Base-by-base conservation (phyloP, 176 grass and related monocot species). In the Hsuehochloa calcarea region DNA sequence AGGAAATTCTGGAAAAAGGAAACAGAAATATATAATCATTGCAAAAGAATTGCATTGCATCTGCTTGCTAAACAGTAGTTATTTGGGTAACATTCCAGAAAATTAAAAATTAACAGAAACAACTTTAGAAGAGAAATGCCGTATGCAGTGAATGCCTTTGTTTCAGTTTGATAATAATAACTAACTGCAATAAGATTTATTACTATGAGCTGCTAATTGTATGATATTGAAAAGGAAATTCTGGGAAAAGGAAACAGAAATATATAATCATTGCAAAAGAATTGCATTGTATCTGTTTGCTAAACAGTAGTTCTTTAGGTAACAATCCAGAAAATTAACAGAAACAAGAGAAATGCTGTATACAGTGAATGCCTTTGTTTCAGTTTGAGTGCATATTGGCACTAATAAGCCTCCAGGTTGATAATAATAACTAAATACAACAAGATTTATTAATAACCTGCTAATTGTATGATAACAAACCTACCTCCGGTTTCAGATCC, bases 401-500 rank as follows among this genome's bases (percentile, higher is more conserved):
- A 66, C 13, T 54, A 86, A 23, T n/a, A 70, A 81, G 13, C 4
- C 81, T 59, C n/a, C 19, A 52, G 13, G 31, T 70, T 72, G 35
- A 50, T 69, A 45, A 72, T 41, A 27, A 3, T 70, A 65, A 60
- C 43, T 58, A 77, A 50, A 62, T 62, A 26, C 59, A 62, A 14
- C 12, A 65, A 72, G 19, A 87, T 41, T 79, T 45, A n/a, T 47
- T 31, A 51, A 27, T 66, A 54, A 77, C 15, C 69, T 77, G 17
- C 19, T 58, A 52, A 50, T 45, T 87, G 47, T 81, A 78, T 84
- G 40, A 22, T 12, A 74, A 58, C 22, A 49, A 84, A 50, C 81
- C 29, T 84, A 99, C 97, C 93, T 99, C 97, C 55, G 97, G 97
- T 88, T 99, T 99, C 63, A 99, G 79, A 90, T 99, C 97, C 19